Base-by-base conservation (phyloP, 108 stramenopile species). In the Skeletonema tropicum region DNA sequence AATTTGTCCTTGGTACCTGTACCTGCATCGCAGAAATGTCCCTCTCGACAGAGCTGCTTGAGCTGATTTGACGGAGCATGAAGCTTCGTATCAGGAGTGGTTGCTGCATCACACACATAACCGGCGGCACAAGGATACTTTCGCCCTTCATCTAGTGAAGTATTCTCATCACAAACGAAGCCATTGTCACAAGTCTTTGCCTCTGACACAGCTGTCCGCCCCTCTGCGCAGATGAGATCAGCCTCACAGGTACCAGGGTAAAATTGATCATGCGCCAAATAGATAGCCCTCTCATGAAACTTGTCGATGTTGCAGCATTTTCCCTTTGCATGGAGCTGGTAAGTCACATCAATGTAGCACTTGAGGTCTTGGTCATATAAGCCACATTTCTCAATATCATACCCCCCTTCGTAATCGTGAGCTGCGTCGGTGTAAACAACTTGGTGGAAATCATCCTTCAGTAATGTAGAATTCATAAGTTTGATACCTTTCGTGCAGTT, bases 221-320 rank as follows among this genome's bases (percentile, higher is more conserved):
- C 79, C 25, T 84, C 75, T 11, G 65, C 59, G 70, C 95, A 94
- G 41, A 96, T 92, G 14, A 82, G 62, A 72, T 96, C 95, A n/a
- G 92, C 93, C 83, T 96, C 95, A 60, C 95, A 96, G 3, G 93
- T 94, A 15, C 95, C 95, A 2, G 85, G 82, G 75, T 93, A 90
- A 79, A 85, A 94, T 41, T 83, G 69, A 64, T 93, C 92, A 33
- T 73, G 57, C n/a, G 86, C 87, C 19, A 73, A 60, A 33, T 38
- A 67, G 45, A 88, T 83, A 10, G 85, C 73, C 36, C 88, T 49
- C 48, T 74, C 79, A 6, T 71, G 35, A 55, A 57, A 74, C 17
- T 45, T 60, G 4, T 61, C 35, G 10, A 84, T 60, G 31, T 62
- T 55, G 57, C 86, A 84, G 66, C 86, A 87, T 72, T 82, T 76